Evolutionary conservation across 352 stramenopile genomes (phyloP), one percentile per base, ranked within the genome.

Genomic region (Phytopythium chamaehyphon): DNA sequence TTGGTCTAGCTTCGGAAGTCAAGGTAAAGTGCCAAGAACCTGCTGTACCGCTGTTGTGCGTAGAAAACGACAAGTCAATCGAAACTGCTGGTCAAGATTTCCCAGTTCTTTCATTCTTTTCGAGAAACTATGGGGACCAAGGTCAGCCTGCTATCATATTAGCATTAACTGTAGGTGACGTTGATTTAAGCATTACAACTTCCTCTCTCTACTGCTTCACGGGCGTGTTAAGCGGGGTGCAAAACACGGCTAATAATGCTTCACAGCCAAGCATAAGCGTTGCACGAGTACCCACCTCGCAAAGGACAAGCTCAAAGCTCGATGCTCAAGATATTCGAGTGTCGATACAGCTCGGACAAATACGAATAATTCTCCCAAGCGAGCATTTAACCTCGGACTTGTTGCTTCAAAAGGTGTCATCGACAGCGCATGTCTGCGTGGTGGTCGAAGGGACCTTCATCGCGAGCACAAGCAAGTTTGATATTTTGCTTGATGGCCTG

Each of bases 401-500:
- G 11, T 33, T 61, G 9, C 58, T 12, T 4, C 42, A 28, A 8
- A 51, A 50, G 35, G 14, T 56, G 10, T 42, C 51, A 0, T 57
- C 60, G 19, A 5, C 39, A 51, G 59, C 55, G 24, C 73, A 71
- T 39, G 46, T 67, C 16, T 61, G 64, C n/a, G 11, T 91, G 10
- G 67, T 83, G 2, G 36, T 90, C 18, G 75, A 89, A 57, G 71
- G 69, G 1, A 55, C 72, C 18, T 75, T 68, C 2, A 42, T 85
- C 0, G 54, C 59, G 40, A 81, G 68, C 52, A 55, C 76, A 1
- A 53, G 52, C 16, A 76, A 69, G 62, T 73, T 57, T 51, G 69
- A 87, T 2, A 81, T 90, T 36, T 71, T 51, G n/a, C 22, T 92
- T 19, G 76, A 90, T 52, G 75, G 82, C 40, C 64, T 92, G 15